These are phyloP conservation scores for Elsinoe arachidis DNA, from an alignment of 2,329 filamentous ascomycete species.

Conservation along the genomic window DNA sequence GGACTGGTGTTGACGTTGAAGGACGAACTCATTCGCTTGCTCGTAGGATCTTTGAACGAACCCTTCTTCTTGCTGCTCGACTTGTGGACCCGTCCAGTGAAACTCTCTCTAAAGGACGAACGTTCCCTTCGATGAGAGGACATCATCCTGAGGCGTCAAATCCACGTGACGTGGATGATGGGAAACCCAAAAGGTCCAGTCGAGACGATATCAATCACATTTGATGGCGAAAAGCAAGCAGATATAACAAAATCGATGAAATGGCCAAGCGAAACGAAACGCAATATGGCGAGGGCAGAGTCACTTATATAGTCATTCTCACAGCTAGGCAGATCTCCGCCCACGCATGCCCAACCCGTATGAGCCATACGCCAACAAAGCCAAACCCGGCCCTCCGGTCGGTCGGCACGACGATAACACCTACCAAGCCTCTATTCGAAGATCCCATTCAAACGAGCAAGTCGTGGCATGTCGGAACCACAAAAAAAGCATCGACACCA, in stretches of 20 bases:
- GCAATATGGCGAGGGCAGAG: not conserved
- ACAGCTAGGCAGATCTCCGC: not conserved
- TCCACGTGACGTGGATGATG: not conserved
- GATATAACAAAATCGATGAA: not conserved
- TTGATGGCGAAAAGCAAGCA: not conserved
- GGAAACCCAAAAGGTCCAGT: not conserved
- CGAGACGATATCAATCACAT: not conserved
- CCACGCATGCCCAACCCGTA: not conserved
- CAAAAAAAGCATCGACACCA: not conserved
- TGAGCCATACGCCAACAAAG: slow-evolving; percentile 6
- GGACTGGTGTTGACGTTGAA: slow-evolving; percentile 19
- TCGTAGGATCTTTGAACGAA: slow-evolving; percentile 27
- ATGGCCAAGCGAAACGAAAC: slow-evolving; percentile 3
- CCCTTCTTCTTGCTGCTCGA: slow-evolving; percentile 26
- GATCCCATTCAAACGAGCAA: not conserved
- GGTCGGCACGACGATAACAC: not conserved
- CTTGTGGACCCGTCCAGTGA: slow-evolving; percentile 26
- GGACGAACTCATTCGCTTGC: slow-evolving; percentile 18
- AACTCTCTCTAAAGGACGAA: slow-evolving; percentile 26
- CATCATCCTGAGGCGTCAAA: not conserved
- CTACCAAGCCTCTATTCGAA: not conserved
- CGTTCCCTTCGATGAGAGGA: not conserved
- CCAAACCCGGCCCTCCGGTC: not conserved
- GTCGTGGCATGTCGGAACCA: not conserved
- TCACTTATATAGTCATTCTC: slow-evolving; percentile 8